These are phyloP conservation scores for Gnomoniopsis smithogilvyi DNA, from an alignment of 2,329 filamentous ascomycete genomes.

Conservation along the genomic window DNA sequence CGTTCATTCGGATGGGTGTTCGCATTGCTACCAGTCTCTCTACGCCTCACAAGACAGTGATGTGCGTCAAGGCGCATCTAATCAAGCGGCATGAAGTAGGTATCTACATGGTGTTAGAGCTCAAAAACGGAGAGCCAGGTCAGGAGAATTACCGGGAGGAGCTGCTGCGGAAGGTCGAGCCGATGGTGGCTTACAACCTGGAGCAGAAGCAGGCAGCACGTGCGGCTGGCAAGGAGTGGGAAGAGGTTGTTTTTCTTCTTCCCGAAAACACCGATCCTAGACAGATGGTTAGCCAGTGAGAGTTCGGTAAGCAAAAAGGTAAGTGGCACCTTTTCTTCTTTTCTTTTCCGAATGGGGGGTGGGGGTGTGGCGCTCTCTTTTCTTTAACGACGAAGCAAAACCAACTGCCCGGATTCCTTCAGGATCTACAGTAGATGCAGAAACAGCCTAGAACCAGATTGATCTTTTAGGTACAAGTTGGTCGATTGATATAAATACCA, in stretches of 20 bases:
- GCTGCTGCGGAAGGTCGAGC: background rate
- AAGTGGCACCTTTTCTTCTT: too few relatives aligned
- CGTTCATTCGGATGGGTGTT: background rate
- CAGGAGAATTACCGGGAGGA: background rate
- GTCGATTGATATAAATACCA: too few relatives aligned
- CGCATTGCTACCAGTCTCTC: background rate
- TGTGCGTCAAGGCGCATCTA: background rate
- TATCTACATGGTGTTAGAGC: background rate
- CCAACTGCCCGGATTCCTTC: too few relatives aligned
- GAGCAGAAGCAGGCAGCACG: background rate
- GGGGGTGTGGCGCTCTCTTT: too few relatives aligned
- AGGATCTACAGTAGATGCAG: too few relatives aligned
- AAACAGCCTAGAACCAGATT: too few relatives aligned
- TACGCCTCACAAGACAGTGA: background rate
- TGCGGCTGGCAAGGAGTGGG: background rate
- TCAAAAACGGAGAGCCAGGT: background rate
- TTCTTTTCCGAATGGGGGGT: too few relatives aligned
- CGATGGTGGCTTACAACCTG: background rate
- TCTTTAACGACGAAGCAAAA: too few relatives aligned
- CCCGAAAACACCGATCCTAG: too few relatives aligned
- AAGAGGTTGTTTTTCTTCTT: conserved; percentile 20
- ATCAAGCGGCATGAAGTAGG: background rate
- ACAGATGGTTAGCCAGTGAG: too few relatives aligned
- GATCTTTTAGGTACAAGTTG: too few relatives aligned
- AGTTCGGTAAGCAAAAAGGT: too few relatives aligned